Conservation (phyloP, 371 early-diverging fungal genomes). For the Mucor plumbeus region DNA sequence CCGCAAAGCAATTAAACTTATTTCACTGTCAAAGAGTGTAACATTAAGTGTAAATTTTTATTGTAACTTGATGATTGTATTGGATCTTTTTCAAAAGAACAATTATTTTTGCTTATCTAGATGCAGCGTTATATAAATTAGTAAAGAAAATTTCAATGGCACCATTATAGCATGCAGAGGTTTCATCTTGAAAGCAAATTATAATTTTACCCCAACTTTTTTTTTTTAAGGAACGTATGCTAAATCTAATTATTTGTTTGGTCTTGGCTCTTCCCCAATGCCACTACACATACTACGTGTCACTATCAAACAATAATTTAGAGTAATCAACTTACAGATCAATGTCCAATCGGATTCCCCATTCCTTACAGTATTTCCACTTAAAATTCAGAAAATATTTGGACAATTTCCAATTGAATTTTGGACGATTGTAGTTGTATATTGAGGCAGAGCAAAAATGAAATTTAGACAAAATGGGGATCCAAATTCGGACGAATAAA, state of each 20-base stretch:
- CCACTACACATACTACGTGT: background rate
- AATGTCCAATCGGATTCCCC: background rate
- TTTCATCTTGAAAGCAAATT: no score
- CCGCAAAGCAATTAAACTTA: background rate
- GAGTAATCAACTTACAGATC: background rate
- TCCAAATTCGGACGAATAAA: no score
- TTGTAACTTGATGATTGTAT: background rate
- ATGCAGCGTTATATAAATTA: background rate
- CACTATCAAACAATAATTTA: background rate
- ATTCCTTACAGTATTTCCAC: no score
- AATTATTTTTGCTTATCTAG: background rate
- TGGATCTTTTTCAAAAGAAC: background rate
- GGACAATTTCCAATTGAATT: no score
- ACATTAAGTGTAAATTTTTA: background rate
- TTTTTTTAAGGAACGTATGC: background rate
- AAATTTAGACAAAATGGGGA: no score
- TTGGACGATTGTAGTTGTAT: no score
- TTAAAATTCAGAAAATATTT: no score
- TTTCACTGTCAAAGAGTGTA: background rate
- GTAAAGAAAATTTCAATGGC: no score
- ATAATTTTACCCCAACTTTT: background rate
- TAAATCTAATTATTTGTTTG: background rate
- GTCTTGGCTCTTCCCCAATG: background rate
- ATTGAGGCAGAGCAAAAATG: no score
- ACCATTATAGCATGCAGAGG: no score